A percentile compares a stretch with the other conserved stretches of the same genome.
phyloP scores from a whole-genome alignment of 1,284 basidiomycete genomes.

The Cerioporus squamosus region DNA sequence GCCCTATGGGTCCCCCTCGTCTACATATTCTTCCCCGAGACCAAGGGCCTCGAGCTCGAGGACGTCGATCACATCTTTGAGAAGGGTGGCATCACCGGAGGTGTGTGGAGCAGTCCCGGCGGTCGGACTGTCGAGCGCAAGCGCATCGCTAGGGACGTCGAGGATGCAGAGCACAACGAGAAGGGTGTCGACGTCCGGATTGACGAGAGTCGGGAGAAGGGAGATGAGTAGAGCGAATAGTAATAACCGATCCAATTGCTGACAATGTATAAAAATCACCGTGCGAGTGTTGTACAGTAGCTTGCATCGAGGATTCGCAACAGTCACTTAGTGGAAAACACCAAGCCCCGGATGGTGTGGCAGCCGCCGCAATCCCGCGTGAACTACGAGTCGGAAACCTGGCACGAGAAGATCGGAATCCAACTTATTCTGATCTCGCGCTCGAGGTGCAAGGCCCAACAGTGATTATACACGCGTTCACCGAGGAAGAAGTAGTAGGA shows the following conservation, averaged over 20 bases:
- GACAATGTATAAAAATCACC: too few relatives aligned
- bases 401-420: too few relatives aligned
- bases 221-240: neutral
- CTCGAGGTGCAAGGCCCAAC: too few relatives aligned
- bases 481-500: too few relatives aligned
- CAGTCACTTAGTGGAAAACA: too few relatives aligned
- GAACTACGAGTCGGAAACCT: too few relatives aligned
- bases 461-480: too few relatives aligned
- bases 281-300: too few relatives aligned
- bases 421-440: too few relatives aligned
- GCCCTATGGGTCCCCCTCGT: constrained; percentile 49
- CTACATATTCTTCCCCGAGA: constrained; percentile 51
- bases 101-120: constrained; percentile 38
- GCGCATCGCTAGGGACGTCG: constrained; percentile 24
- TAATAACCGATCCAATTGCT: neutral
- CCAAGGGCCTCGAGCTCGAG: constrained; percentile 46
- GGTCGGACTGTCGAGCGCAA: constrained; percentile 30
- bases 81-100: constrained; percentile 42
- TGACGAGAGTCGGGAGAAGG: constrained; percentile 1
- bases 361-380: too few relatives aligned
- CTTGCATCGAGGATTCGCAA: too few relatives aligned
- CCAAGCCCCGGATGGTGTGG: too few relatives aligned
- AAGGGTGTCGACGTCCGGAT: constrained; percentile 10
- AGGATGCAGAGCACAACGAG: constrained; percentile 20
- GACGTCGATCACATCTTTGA: constrained; percentile 48